Base-by-base conservation (phyloP, 805 yeast species). In the Cyberlindnera lachancei region DNA sequence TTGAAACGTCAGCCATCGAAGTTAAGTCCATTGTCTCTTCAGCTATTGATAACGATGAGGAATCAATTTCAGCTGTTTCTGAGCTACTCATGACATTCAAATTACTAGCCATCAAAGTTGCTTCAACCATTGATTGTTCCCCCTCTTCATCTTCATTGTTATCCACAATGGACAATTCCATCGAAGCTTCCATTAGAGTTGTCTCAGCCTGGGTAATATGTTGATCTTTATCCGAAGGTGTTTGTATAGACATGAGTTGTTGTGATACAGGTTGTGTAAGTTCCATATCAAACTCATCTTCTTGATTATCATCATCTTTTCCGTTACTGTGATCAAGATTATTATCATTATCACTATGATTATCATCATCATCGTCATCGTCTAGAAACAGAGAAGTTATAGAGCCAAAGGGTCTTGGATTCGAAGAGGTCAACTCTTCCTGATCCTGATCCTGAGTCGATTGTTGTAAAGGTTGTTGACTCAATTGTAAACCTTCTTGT, bases 21-120 rank as follows among this genome's bases (percentile, higher is more conserved):
- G 51, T 41, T 9, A 46, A 35, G 15, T 47, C 53, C 53, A 47
- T 45, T 1, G 44, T 36, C 16, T 42, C 50, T 13, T 44, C 49
- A n/a, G n/a, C n/a, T n/a, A n/a, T n/a, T n/a, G n/a, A n/a, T n/a
- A n/a, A n/a, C n/a, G n/a, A n/a, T n/a, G n/a, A n/a, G n/a, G n/a
- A n/a, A n/a, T n/a, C n/a, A n/a, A n/a, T n/a, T n/a, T n/a, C n/a
- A n/a, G n/a, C n/a, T n/a, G n/a, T n/a, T n/a, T n/a, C n/a, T n/a
- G n/a, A n/a, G n/a, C n/a, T n/a, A n/a, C n/a, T n/a, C n/a, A n/a
- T n/a, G n/a, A n/a, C n/a, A n/a, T n/a, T n/a, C n/a, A n/a, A n/a
- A n/a, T n/a, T n/a, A n/a, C n/a, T n/a, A n/a, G n/a, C n/a, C n/a
- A n/a, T n/a, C n/a, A n/a, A n/a, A n/a, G n/a, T n/a, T n/a, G n/a